Percentiles rank a stretch among this genome's conserved stretches.
phyloP scores from a whole-genome alignment of 257 asterid genomes.

The Petunia secreta region DNA sequence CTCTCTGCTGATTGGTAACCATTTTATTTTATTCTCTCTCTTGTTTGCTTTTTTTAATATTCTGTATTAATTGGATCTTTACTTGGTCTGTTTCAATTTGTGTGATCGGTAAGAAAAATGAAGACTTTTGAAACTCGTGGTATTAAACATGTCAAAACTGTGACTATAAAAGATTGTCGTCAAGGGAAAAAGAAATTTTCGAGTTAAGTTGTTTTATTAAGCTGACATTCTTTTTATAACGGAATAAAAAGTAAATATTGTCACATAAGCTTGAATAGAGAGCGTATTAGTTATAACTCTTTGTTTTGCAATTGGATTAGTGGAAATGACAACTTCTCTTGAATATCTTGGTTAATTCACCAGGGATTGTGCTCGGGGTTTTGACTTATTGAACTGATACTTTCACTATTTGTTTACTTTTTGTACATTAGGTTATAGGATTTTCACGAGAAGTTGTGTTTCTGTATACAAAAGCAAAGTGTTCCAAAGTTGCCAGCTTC shows the following conservation, averaged over 20 bases:
- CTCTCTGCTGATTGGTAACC: conserved; percentile 80
- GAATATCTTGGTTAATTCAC: not conserved
- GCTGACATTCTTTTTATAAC: too few relatives aligned
- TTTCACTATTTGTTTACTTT: not conserved
- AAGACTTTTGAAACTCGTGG: too few relatives aligned
- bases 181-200: too few relatives aligned
- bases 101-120: too few relatives aligned
- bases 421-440: not conserved
- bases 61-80: not conserved
- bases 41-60: conserved; percentile 7
- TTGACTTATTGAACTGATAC: not conserved
- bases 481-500: not conserved
- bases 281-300: not conserved
- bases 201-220: too few relatives aligned
- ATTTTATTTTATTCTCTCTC: conserved; percentile 13
- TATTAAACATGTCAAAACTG: too few relatives aligned
- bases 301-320: not conserved
- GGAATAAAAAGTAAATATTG: too few relatives aligned
- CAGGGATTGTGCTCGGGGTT: not conserved
- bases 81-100: too few relatives aligned
- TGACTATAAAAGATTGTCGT: too few relatives aligned
- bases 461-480: too few relatives aligned
- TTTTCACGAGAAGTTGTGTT: not conserved
- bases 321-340: not conserved
- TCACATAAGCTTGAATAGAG: too few relatives aligned